A percentile compares a stretch with the other conserved stretches of the same genome.
These are phyloP conservation scores for Rhizomucor miehei DNA, from an alignment of 371 early-diverging fungal species.

Conservation along the genomic window DNA sequence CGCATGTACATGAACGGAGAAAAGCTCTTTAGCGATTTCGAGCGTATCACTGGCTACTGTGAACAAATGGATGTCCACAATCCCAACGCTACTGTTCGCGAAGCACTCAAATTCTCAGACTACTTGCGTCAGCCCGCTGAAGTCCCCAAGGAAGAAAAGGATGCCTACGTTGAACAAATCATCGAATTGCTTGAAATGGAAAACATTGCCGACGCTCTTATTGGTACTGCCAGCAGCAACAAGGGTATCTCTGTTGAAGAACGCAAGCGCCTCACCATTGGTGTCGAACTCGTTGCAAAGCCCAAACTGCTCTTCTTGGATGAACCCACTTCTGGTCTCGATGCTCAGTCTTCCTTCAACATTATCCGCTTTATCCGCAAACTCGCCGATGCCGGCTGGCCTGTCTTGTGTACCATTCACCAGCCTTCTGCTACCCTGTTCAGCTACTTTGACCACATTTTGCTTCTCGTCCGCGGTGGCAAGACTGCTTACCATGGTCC, in stretches of 20 bases:
- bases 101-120: constrained; percentile 74
- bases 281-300: constrained; percentile 72
- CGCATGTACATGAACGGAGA: constrained; percentile 66
- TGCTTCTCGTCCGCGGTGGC: constrained; percentile 80
- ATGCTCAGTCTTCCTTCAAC: constrained; percentile 68
- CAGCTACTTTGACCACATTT: constrained; percentile 77
- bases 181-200: constrained; percentile 66
- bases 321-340: constrained; percentile 84
- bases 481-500: constrained; percentile 80
- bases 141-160: constrained; percentile 61
- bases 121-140: constrained; percentile 62
- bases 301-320: constrained; percentile 82
- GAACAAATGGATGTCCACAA: constrained; percentile 84
- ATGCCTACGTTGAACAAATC: constrained; percentile 68
- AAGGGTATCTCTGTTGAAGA: constrained; percentile 65
- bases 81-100: constrained; percentile 62
- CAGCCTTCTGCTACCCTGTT: constrained; percentile 83
- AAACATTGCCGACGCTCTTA: constrained; percentile 55
- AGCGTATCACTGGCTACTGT: constrained; percentile 75
- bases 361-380: constrained; percentile 73
- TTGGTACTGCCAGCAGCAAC: constrained; percentile 60
- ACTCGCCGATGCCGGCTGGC: constrained; percentile 66
- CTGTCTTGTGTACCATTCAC: constrained; percentile 82
- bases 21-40: constrained; percentile 54
- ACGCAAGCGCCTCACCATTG: constrained; percentile 68